phyloP scores from a whole-genome alignment of 2,329 filamentous ascomycete genomes.

The Colletotrichum lupini region DNA sequence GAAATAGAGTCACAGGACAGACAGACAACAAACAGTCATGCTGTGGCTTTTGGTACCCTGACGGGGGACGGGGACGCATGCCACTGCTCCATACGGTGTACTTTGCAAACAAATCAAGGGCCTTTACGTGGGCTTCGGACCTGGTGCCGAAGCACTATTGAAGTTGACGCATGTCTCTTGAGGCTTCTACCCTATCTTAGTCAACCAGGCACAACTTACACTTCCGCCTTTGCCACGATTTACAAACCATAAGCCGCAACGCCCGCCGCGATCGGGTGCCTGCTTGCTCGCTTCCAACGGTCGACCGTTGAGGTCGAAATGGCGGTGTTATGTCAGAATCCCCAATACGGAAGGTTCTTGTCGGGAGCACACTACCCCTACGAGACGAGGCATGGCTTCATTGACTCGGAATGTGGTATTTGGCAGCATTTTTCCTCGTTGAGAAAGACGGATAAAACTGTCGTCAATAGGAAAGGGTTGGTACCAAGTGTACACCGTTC shows the following conservation, averaged over 20 bases:
- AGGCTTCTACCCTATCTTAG: conserved; percentile 9
- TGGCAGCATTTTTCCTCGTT: not conserved
- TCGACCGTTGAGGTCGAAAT: not conserved
- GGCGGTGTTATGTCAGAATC: not conserved
- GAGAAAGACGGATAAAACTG: not conserved
- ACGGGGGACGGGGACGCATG: not conserved
- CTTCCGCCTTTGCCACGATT: not conserved
- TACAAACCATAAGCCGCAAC: not conserved
- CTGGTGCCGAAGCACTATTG: conserved; percentile 6
- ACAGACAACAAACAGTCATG: not conserved
- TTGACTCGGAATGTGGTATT: not conserved
- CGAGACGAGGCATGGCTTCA: not conserved
- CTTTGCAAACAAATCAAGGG: conserved; percentile 8
- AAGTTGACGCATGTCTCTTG: not conserved
- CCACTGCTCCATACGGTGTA: not conserved
- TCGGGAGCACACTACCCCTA: not conserved
- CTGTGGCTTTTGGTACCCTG: not conserved
- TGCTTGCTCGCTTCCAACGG: not conserved
- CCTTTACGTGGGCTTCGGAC: conserved; percentile 4
- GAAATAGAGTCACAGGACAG: not conserved
- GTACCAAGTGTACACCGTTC: no score
- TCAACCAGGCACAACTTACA: conserved; percentile 12
- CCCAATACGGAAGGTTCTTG: not conserved
- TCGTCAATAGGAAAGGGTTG: not conserved
- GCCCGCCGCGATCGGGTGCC: conserved; percentile 8